Evolutionary conservation across 1,139 yeast species (phyloP), one percentile per base, ranked within the genome.

Genomic region (Blastobotrys raffinosifermentans): DNA sequence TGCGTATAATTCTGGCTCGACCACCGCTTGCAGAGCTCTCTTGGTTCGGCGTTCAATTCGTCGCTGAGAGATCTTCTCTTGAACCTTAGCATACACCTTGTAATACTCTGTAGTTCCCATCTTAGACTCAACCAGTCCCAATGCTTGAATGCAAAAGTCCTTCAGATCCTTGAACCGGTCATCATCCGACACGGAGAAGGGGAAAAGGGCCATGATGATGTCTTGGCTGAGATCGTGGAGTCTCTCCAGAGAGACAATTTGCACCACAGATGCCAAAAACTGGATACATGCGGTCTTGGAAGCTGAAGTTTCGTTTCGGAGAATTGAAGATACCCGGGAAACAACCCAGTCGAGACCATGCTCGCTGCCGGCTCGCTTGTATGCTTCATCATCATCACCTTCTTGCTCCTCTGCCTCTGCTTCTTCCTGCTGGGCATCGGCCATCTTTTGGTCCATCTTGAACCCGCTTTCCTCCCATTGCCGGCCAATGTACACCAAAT

Each of bases 1-100:
- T 3, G 96, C 94, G 17, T 85, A 80, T 30, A 74, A 62, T 15
- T 82, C 95, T 0, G 98, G 98, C 4, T 84, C 83, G 10, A 72
- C 72, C 3, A 89, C 70, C 1, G 89, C 85, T 58, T 85, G 64
- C 46, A 83, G 80, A 0, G 95, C 82, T 41, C 89, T 71, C 55
- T 79, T 80, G 1, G 83, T 73, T 54, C 70, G 78, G 61, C 97
- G 76, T 35, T 85, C 93, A 44, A 72, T 72, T 53, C 97, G 75
- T 58, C 86, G 72, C 20, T 67, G 67, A 29, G 64, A 64, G 15
- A 89, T 80, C 11, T 56, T 55, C 46, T 70, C 77, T 53, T 77
- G 76, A 11, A 86, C 94, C 37, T 66, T 66, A 2, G 85, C 64
- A 53, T 80, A 83, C 2, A 75, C 63, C 20, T 66, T 61, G n/a